Evolutionary conservation across 2,329 filamentous ascomycete species (phyloP).

Genomic region (Pseudogymnoascus sp.): DNA sequence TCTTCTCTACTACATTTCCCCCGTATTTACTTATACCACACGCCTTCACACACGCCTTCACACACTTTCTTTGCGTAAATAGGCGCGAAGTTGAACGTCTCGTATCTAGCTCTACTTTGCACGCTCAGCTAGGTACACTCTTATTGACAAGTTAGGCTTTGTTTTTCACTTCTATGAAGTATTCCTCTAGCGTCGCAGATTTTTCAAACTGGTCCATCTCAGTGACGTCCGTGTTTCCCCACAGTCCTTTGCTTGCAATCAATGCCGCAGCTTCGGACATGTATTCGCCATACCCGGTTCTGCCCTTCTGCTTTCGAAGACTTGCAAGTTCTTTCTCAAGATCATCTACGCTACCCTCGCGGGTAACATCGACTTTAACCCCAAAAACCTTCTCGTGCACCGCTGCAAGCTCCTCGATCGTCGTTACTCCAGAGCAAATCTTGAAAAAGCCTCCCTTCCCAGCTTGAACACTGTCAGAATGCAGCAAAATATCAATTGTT

Average conservation of each 20-base stretch:
- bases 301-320: not conserved
- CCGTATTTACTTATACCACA: no score
- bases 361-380: not conserved
- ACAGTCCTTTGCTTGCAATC: conserved; percentile 2
- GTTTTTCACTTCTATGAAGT: not conserved
- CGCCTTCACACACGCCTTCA: no score
- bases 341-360: not conserved
- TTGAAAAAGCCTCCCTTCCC: not conserved
- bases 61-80: no score
- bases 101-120: not conserved
- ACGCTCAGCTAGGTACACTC: not conserved
- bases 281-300: not conserved
- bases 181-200: not conserved
- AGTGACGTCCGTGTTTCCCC: not conserved
- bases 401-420: not conserved
- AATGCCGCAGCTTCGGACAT: not conserved
- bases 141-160: not conserved
- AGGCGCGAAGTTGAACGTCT: not conserved
- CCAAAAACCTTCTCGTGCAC: not conserved
- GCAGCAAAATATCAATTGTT: not conserved
- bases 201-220: not conserved
- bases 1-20: no score
- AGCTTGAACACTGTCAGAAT: not conserved
- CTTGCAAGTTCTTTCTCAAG: conserved; percentile 1
- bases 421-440: not conserved